Conservation (phyloP, 345 rosid genomes). For the Sonneratia alba region DNA sequence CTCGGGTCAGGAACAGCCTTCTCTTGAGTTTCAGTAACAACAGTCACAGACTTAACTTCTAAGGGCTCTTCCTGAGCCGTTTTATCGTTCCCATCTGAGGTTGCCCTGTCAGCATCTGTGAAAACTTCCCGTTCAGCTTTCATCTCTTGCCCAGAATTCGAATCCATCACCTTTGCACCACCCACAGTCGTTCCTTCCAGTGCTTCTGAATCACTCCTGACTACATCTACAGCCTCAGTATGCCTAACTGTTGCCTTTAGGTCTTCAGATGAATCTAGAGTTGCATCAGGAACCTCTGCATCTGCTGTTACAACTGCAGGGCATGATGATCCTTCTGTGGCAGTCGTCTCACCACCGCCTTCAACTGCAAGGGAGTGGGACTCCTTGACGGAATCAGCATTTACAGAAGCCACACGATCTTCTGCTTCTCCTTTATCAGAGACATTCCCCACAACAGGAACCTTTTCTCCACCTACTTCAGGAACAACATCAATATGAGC, state of each 20-base stretch:
- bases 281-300: slow-evolving; percentile 6
- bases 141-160: slow-evolving; percentile 5
- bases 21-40: background rate
- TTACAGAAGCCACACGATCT: background rate
- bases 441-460: slow-evolving; percentile 26
- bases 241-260: background rate
- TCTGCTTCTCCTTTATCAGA: slow-evolving; percentile 6
- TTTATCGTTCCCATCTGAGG: slow-evolving; percentile 1
- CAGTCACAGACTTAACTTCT: background rate
- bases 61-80: background rate
- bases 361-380: slow-evolving; percentile 9
- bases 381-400: background rate
- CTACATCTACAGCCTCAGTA: background rate
- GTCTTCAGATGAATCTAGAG: background rate
- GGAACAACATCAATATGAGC: slow-evolving; percentile 6
- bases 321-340: background rate
- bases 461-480: slow-evolving; percentile 12
- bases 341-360: slow-evolving; percentile 2
- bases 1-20: background rate
- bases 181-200: background rate
- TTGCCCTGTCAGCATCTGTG: slow-evolving; percentile 10
- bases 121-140: slow-evolving; percentile 23
- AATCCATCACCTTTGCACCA: slow-evolving; percentile 1
- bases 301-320: background rate
- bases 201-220: background rate